Evolutionary conservation across 1,284 basidiomycete species (phyloP), one percentile per base, ranked within the genome.

Genomic region (Cryptococcus jaspeensis): DNA sequence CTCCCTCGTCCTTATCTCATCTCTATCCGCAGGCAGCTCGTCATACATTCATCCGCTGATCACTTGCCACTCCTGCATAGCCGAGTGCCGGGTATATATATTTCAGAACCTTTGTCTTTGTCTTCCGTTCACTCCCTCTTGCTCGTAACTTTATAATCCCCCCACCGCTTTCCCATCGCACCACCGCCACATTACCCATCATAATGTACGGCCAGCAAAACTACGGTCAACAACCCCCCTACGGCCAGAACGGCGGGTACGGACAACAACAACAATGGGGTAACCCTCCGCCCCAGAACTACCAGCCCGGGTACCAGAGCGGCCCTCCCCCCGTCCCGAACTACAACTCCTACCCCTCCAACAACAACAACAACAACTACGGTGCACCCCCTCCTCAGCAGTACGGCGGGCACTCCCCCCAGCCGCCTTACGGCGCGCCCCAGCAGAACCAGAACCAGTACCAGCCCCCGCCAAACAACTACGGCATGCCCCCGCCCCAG

Each of bases 401-500:
- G 50, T 42, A 52, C 8, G 25, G 43, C 9, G 32, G 25, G 8
- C 20, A 36, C 22, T 15, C 50, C 18, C 50, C 37, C 18, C 53
- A 60, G 39, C 57, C 55, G 51, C 50, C 56, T 48, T 42, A 42
- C 32, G 65, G 61, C 13, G 43, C 56, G 35, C 40, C 58, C 43
- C 58, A 52, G 38, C 49, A 45, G 16, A 12, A 44, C 18, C 46
- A 50, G 28, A 25, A 42, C 6, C 50, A 52, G 6, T 32, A 32
- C 28, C 28, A 32, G 28, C 28, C 28, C 28, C 28, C 28, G 28
- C 28, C 28, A 32, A 32, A 32, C 28, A 32, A 32, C 28, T 69
- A 61, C 39, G 66, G 67, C 39, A 55, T 46, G 7, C 65, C 61
- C 25, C 62, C 58, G 20, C 60, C 53, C 35, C 64, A 54, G 25